Evolutionary conservation across 176 grass and related monocot species (phyloP), one percentile per base, ranked within the genome.

Genomic region (Secale cereale): DNA sequence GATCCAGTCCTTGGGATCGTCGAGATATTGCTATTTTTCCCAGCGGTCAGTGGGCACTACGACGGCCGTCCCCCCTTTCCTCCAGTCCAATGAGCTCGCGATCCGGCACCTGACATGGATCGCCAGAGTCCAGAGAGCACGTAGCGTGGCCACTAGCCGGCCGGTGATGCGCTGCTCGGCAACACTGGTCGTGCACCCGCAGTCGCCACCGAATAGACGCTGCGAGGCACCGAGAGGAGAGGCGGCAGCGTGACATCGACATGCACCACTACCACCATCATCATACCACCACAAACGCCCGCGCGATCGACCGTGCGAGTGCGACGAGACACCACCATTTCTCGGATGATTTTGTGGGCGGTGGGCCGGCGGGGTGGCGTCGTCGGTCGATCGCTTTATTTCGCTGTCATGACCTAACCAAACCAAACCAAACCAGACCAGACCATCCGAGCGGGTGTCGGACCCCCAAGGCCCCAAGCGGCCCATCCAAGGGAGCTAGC

Each of bases 371-470:
- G 12, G 3, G 65, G 7, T 1, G 67, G 32, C 33, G 67, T 70
- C 67, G 33, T 70, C 29, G 1, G 17, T 57, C 54, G 19, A 57
- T 8, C n/a, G 67, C 87, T 85, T 89, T 84, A 80, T 76, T 40
- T 89, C 82, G 26, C 29, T 67, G 82, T 89, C 87, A 27, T 41
- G 25, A 76, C 87, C 69, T 76, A 85, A 89, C 82, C 67, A 35
- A 4, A 5, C 4, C 52, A 12, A 85, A 89, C 82, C 67, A 35
- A 4, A 5, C 4, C 52, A 12, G n/a, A n/a, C n/a, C n/a, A n/a
- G n/a, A 10, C 67, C 48, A 15, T 57, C 54, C 19, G 54, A 45
- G 25, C 4, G 31, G 19, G 62, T 9, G 56, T 16, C 20, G 5
- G 60, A 3, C 82, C 70, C 81, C 77, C 68, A 45, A 77, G 82